Percentiles rank a stretch among this genome's conserved stretches.
phyloP scores from a whole-genome alignment of 106 monocot species.

The Triglochin maritima region DNA sequence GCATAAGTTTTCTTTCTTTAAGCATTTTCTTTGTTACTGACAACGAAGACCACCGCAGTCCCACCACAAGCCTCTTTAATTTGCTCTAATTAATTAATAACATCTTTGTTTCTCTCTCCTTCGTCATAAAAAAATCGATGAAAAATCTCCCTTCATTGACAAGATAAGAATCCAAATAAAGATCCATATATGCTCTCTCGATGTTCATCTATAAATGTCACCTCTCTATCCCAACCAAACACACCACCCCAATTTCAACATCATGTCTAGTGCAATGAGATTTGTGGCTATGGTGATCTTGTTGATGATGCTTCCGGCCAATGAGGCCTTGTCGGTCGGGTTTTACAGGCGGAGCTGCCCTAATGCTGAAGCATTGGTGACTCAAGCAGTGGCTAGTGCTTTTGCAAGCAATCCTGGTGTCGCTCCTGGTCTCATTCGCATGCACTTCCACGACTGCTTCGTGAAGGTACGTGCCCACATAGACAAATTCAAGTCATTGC shows the following conservation, averaged over 20 bases:
- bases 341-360: conserved; percentile 47
- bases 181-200: too few species aligned
- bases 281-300: background rate
- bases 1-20: too few species aligned
- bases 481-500: background rate
- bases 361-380: conserved; percentile 31
- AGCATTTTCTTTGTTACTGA: too few species aligned
- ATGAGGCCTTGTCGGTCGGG: conserved; percentile 21
- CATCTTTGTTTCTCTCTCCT: too few species aligned
- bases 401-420: conserved; percentile 25
- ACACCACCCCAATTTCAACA: background rate
- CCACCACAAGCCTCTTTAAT: too few species aligned
- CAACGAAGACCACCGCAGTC: too few species aligned
- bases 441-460: conserved; percentile 69
- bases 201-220: background rate
- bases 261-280: background rate
- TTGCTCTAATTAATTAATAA: too few species aligned
- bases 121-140: too few species aligned
- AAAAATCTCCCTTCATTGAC: too few species aligned
- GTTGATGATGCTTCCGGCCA: background rate
- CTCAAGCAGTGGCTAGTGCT: conserved; percentile 24
- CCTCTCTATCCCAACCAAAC: background rate
- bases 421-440: conserved; percentile 43
- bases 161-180: too few species aligned
- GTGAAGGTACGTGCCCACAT: conserved; percentile 29